Conservation (phyloP, 441 rosid genomes). For the Populus hybrid region DNA sequence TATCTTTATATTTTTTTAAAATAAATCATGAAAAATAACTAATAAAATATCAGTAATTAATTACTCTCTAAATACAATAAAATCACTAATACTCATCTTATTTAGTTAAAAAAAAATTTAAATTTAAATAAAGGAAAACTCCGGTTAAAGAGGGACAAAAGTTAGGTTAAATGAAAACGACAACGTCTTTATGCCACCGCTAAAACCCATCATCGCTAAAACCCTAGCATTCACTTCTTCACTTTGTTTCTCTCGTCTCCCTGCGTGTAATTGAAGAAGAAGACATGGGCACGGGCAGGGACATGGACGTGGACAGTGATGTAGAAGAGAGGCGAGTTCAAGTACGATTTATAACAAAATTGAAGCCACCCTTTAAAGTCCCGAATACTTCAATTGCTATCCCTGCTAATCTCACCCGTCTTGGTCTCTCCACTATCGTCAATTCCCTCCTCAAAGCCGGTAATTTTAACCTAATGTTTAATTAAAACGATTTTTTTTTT, state of each 20-base stretch:
- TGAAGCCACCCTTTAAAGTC: conserved; percentile 53
- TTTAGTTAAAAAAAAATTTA: too few relatives aligned
- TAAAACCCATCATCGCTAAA: conserved; percentile 7
- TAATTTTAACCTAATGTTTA: neutral
- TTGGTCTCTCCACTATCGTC: conserved; percentile 82
- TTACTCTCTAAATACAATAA: too few relatives aligned
- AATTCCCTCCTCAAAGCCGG: conserved; percentile 71
- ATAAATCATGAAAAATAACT: too few relatives aligned
- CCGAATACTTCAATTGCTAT: conserved; percentile 69
- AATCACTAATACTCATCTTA: too few relatives aligned
- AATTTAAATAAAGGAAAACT: neutral
- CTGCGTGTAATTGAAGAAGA: neutral
- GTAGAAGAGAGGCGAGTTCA: conserved; percentile 57
- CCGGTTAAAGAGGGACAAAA: neutral
- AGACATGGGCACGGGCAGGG: conserved; percentile 6
- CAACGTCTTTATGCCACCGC: neutral
- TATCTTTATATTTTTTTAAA: too few relatives aligned
- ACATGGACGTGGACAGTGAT: conserved; percentile 48
- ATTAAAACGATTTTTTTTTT: neutral
- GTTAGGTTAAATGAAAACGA: neutral
- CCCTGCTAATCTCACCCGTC: conserved; percentile 81
- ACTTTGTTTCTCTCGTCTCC: neutral
- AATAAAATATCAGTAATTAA: too few relatives aligned
- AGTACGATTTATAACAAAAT: conserved; percentile 81
- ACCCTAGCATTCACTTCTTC: conserved; percentile 11